These are phyloP conservation scores for Ophiostoma perfectum DNA, from an alignment of 2,329 filamentous ascomycete genomes.

Conservation along the genomic window DNA sequence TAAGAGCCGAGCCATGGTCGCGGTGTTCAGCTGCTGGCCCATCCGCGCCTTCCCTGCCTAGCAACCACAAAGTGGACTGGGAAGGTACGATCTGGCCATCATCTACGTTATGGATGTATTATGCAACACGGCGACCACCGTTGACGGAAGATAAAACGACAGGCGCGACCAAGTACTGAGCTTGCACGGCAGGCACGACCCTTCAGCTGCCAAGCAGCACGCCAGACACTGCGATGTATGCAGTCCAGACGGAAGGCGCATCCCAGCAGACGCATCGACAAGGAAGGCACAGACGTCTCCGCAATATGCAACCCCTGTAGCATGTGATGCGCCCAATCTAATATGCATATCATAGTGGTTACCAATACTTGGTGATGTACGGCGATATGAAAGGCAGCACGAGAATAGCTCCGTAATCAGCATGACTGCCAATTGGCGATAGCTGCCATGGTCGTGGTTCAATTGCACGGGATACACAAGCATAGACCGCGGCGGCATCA, in stretches of 20 bases:
- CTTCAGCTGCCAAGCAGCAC: neutral
- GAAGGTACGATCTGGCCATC: neutral
- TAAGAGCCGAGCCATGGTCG: neutral
- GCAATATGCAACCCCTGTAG: slow-evolving; percentile 11
- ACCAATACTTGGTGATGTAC: neutral
- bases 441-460: no score
- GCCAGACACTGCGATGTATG: neutral
- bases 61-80: neutral
- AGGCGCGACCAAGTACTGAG: neutral
- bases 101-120: neutral
- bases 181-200: neutral
- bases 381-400: neutral
- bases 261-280: neutral
- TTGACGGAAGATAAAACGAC: neutral
- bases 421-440: no score
- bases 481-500: neutral
- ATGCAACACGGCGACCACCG: neutral
- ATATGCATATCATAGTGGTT: slow-evolving; percentile 3
- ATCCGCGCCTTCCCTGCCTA: neutral
- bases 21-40: neutral
- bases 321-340: neutral
- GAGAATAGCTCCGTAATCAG: no score
- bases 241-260: neutral
- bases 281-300: slow-evolving; percentile 13
- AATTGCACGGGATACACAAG: no score